A percentile compares a stretch with the other conserved stretches of the same genome.
Conservation (phyloP, 2,329 filamentous ascomycete genomes). For the Zalaria obscura region DNA sequence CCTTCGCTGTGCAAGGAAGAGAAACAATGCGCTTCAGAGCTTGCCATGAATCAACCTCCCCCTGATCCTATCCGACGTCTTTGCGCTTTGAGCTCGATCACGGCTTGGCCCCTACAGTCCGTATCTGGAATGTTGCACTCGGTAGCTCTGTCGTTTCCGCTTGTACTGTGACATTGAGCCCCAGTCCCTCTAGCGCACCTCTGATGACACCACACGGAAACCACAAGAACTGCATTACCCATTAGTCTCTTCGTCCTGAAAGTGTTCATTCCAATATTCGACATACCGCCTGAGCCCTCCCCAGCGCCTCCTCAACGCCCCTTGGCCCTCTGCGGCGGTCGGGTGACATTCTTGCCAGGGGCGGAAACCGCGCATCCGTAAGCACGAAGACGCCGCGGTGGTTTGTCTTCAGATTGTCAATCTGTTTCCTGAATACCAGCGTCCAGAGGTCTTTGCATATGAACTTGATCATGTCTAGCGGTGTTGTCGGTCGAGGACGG, state of each 20-base stretch:
- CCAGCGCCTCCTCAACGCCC: constrained; percentile 34
- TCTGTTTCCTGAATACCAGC: constrained; percentile 86
- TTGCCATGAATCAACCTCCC: no score
- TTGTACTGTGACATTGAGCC: constrained; percentile 80
- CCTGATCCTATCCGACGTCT: no score
- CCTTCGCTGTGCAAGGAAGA: no score
- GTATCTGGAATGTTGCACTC: constrained; percentile 87
- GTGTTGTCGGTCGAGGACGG: constrained; percentile 77
- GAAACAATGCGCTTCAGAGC: no score
- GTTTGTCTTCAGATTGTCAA: constrained; percentile 98
- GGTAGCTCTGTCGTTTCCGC: constrained; percentile 82
- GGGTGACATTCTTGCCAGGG: constrained; percentile 79
- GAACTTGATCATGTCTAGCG: constrained; percentile 94
- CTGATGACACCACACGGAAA: constrained; percentile 89
- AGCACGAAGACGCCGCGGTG: constrained; percentile 93
- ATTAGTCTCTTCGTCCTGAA: background rate
- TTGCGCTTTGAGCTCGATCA: constrained; percentile 20
- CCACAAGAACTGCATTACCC: constrained; percentile 61
- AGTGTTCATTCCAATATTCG: background rate
- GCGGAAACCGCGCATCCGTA: constrained; percentile 83
- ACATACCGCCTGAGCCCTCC: constrained; percentile 65
- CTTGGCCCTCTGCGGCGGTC: constrained; percentile 30
- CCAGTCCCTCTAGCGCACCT: constrained; percentile 82
- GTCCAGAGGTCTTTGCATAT: constrained; percentile 98
- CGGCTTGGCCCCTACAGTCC: constrained; percentile 57